Percentiles rank a stretch among this genome's conserved stretches.
phyloP scores from a whole-genome alignment of 768 basidiomycete species.

The Cystobasidium ongulense region DNA sequence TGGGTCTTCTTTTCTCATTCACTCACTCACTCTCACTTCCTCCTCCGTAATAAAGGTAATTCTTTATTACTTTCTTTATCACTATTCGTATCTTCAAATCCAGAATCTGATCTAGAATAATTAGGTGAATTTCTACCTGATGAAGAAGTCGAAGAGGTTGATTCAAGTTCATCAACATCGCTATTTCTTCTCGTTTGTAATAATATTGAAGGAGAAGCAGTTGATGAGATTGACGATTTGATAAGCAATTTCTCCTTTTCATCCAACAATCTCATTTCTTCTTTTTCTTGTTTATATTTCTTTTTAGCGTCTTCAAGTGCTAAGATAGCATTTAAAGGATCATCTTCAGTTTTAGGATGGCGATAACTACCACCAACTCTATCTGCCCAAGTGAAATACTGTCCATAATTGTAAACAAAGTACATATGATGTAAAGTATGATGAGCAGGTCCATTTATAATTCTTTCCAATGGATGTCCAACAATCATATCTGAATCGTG shows the following conservation, averaged over 20 bases:
- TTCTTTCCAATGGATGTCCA: constrained; percentile 71
- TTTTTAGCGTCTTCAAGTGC: constrained; percentile 43
- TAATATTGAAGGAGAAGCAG: background rate
- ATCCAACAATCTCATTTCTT: constrained; percentile 8
- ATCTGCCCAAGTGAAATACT: constrained; percentile 98
- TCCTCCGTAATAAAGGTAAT: background rate
- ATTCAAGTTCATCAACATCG: background rate
- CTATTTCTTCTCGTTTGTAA: background rate
- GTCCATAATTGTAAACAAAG: constrained; percentile 74
- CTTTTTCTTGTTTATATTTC: constrained; percentile 11
- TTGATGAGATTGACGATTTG: background rate
- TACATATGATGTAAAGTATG: constrained; percentile 67
- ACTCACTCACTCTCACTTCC: background rate
- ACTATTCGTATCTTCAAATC: constrained; percentile 6
- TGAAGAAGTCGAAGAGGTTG: background rate
- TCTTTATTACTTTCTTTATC: background rate
- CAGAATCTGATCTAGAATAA: background rate
- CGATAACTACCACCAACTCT: constrained; percentile 75
- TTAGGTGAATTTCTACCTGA: background rate
- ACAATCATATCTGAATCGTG: constrained; percentile 99
- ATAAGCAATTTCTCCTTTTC: background rate
- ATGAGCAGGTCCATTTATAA: constrained; percentile 97
- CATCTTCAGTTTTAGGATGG: constrained; percentile 70
- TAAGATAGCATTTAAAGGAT: constrained; percentile 57
- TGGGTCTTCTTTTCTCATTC: too few species aligned